Conservation (phyloP, 2,329 filamentous ascomycete species). For the Talaromyces piceae region DNA sequence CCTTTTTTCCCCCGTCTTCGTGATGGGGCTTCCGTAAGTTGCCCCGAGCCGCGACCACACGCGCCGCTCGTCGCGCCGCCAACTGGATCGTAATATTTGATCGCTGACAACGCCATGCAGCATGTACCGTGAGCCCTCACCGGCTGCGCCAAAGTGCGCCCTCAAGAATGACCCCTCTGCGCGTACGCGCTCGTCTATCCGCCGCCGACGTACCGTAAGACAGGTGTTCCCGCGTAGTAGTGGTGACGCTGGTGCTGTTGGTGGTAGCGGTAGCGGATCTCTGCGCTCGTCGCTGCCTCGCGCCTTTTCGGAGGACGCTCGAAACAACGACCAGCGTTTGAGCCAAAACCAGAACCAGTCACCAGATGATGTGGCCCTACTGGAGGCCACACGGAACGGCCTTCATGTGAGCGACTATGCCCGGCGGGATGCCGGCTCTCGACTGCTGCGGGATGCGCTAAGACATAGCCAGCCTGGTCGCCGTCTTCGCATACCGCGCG, state of each 20-base stretch:
- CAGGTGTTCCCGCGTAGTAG: slow-evolving; percentile 24
- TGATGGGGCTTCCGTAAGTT: slow-evolving; percentile 39
- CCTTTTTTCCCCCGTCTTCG: slow-evolving; percentile 5
- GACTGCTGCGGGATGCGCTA: slow-evolving; percentile 27
- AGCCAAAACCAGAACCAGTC: slow-evolving; percentile 20
- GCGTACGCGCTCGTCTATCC: slow-evolving; percentile 50
- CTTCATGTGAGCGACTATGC: slow-evolving; percentile 8
- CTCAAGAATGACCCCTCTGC: slow-evolving; percentile 48
- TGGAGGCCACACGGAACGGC: slow-evolving; percentile 1
- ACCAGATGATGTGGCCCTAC: slow-evolving; percentile 22
- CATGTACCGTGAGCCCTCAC: slow-evolving; percentile 49
- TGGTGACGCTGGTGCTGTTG: too few species aligned
- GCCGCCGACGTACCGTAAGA: slow-evolving; percentile 41
- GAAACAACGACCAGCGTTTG: slow-evolving; percentile 17
- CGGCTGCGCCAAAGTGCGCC: slow-evolving; percentile 37
- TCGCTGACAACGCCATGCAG: slow-evolving; percentile 24
- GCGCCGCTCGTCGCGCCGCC: slow-evolving; percentile 4
- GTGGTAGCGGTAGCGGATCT: slow-evolving; percentile 19
- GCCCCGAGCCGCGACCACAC: slow-evolving; percentile 10
- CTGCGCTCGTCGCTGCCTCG: slow-evolving; percentile 21
- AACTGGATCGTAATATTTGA: slow-evolving; percentile 11
- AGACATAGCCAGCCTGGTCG: slow-evolving; percentile 26
- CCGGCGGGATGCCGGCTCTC: slow-evolving; percentile 15
- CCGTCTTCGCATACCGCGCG: slow-evolving; percentile 30
- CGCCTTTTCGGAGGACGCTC: slow-evolving; percentile 15